Evolutionary conservation across 140 eudicot genomes (phyloP).

Genomic region (Cichorium intybus): DNA sequence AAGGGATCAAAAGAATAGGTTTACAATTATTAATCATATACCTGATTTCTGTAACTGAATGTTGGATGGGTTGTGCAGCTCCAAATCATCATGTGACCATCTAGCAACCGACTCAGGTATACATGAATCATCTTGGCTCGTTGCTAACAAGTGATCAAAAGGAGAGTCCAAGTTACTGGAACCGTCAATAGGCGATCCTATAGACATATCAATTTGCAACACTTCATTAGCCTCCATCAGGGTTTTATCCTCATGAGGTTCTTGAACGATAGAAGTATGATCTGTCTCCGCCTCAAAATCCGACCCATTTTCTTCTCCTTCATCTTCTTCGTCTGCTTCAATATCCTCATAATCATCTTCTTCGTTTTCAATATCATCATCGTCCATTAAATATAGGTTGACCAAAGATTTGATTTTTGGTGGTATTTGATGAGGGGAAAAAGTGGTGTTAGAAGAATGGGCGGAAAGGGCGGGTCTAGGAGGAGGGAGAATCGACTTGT

Average conservation of each 20-base stretch:
- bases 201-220: constrained; percentile 50
- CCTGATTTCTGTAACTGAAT: constrained; percentile 40
- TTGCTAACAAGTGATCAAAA: constrained; percentile 20
- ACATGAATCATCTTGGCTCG: constrained; percentile 17
- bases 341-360: constrained; percentile 24
- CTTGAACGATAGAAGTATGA: constrained; percentile 5
- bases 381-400: constrained; percentile 10
- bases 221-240: constrained; percentile 36
- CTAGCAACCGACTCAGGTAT: constrained; percentile 31
- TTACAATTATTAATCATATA: neutral
- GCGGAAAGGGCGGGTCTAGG: constrained; percentile 74
- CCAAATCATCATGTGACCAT: constrained; percentile 30
- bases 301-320: constrained; percentile 26
- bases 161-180: constrained; percentile 48
- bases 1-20: too few relatives aligned
- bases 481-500: constrained; percentile 14
- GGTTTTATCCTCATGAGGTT: neutral
- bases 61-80: constrained; percentile 17
- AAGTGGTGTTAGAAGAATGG: constrained; percentile 63
- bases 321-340: neutral
- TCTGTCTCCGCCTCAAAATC: constrained; percentile 31
- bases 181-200: constrained; percentile 49
- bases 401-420: neutral
- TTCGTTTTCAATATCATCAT: constrained; percentile 4
- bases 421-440: constrained; percentile 24